Evolutionary conservation across 768 basidiomycete genomes (phyloP), one percentile per base, ranked within the genome.

Genomic region (Amanita pseudoporphyria): DNA sequence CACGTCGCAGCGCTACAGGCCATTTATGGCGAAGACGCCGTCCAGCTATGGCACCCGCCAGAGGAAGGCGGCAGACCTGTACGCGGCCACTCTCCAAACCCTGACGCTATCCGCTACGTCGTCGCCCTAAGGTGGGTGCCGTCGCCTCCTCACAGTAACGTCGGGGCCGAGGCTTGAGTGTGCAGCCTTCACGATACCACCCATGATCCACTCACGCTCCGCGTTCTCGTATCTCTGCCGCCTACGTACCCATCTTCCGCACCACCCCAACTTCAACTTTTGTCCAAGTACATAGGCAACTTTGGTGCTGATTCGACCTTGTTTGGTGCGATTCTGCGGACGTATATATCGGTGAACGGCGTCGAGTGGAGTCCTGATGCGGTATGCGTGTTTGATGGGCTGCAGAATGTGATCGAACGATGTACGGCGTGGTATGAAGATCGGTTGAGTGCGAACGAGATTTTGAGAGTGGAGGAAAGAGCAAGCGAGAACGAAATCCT

Each of bases 371-470:
- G 71, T 2, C 69, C 76, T 19, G 88, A 82, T 26, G 72, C 70
- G 1, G 82, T 92, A 14, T 90, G 87, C 54, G 84, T 93, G 10
- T 94, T 92, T 59, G 91, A 94, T 54, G 91, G 91, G 9, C 64
- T 93, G 22, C 87, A 91, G 63, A 79, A 71, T 57, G 77, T 87
- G 9, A 63, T 84, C 26, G 87, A 90, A 41, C 68, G 70, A 13
- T 84, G 82, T 53, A 67, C 72, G 19, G 57, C 60, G 33, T 93
- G 90, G 90, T 85, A 88, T 55, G 73, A 75, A 52, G 78, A 81
- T n/a, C 79, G 71, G 14, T 65, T 84, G 21, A 79, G 68, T 56
- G 67, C 64, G 21, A 79, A 78, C 45, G 78, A 79, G 37, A 38
- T 22, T 19, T 19, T 40, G 12, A 40, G 21, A 21, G 12, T 10